Base-by-base conservation (phyloP, 345 rosid species). In the Populus tremula region DNA sequence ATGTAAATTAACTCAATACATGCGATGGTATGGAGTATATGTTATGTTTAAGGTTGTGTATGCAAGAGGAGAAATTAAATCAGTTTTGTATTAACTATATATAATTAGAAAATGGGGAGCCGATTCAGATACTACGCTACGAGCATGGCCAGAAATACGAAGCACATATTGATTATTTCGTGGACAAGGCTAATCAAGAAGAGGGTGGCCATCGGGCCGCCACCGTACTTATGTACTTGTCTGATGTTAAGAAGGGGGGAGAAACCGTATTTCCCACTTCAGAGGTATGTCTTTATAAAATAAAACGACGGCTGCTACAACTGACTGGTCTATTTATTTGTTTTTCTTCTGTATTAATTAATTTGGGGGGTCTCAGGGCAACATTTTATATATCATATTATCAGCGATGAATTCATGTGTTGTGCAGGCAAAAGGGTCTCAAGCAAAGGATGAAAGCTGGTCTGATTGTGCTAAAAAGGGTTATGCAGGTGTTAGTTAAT, bases 151-250 rank as follows among this genome's bases (percentile, higher is more conserved):
- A 94, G 53, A 91, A 92, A 85, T 94, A 92, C 68, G 97, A 94
- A 72, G 93, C 98, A 6, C 98, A 94, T 85, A 87, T 73, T 68
- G 97, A 92, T 84, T 94, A 64, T 83, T 94, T 92, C 87, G 80
- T 80, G 56, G 96, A 92, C 86, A 82, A 84, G 76, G 80, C 27
- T 8, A 91, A 91, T 77, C 89, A 69, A 77, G 43, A 79, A 79
- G 82, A 84, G 1, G 97, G 96, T 82, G 97, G 98, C 77, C 93
- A 92, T 71, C 89, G 97, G 69, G 74, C 88, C 72, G 98, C 93
- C 73, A 93, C 98, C 62, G 95, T 93, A 9, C 81, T 93, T 84
- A 90, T 93, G 98, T 93, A 93, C 86, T 81, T 93, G 89, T 92
- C 95, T 65, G 73, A 81, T 63, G 90, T 91, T 65, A 76, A 79